Evolutionary conservation across 345 rosid species (phyloP), one percentile per base, ranked within the genome.

Genomic region (Salix dunnii): DNA sequence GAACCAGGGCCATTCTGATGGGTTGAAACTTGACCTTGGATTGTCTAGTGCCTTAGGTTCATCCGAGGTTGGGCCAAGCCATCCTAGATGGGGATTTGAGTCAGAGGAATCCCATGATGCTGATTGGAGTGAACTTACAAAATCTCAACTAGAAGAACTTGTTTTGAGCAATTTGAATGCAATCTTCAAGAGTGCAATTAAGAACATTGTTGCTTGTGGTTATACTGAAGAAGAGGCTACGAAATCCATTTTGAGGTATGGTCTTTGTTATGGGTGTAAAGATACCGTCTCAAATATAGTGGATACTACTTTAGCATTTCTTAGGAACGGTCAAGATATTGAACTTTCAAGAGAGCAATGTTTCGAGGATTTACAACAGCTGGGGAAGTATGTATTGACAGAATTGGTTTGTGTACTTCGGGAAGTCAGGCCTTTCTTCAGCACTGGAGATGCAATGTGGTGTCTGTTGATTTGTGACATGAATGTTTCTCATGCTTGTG

Each of bases 371-470:
- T 86, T 91, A 65, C 89, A 88, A 83, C 89, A 88, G 86, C 79
- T 93, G 82, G 97, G 90, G 82, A 89, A 84, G 81, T 91, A 93
- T 85, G 88, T 89, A n/a, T 83, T 95, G 85, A 89, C 92, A 38
- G 99, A 93, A 82, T 82, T 90, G 84, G 96, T 95, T 73, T 92
- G 91, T 33, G 91, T 93, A 40, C 90, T 95, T 81, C 84, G 84
- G 76, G 99, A 93, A 77, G 93, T 93, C 72, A 87, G 92, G 78
- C 93, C 97, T 72, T 91, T 89, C 74, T 89, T 89, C 82, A 92
- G 97, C 84, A 90, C 89, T 20, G 96, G 94, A 46, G 99, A 95
- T 85, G 99, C 99, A 67, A 95, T 95, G 97, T 93, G 99, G 99
- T 88, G 97, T 84, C 83, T 95, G 73, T 78, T 95, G 84, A 89